These are phyloP conservation scores for Trypanosomatidae sp. DNA, from an alignment of 208 protist genomes.

Conservation along the genomic window DNA sequence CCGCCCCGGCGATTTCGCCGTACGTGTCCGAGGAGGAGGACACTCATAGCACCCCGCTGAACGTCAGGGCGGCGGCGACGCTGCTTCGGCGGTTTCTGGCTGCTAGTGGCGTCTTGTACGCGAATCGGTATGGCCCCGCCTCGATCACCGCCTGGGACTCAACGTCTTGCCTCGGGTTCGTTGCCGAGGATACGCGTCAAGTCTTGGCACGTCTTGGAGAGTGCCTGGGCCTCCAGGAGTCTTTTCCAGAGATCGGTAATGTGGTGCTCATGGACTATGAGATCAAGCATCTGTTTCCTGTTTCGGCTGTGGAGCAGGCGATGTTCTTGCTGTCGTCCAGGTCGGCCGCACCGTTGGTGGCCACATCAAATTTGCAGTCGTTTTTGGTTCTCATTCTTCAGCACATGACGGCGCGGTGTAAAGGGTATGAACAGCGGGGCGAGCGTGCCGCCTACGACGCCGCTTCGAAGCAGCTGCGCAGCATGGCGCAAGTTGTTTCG, in stretches of 20 bases:
- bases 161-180: conserved; percentile 3
- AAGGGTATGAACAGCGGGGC: conserved; percentile 23
- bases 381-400: conserved; percentile 27
- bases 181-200: conserved; percentile 26
- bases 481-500: conserved; percentile 14
- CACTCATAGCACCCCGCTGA: conserved; percentile 4
- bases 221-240: conserved; percentile 38
- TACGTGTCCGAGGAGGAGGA: conserved; percentile 26
- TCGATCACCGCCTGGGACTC: background rate
- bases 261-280: conserved; percentile 62
- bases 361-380: conserved; percentile 21
- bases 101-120: conserved; percentile 12
- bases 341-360: conserved; percentile 45
- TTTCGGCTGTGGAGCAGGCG: conserved; percentile 29
- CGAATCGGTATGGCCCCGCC: conserved; percentile 1
- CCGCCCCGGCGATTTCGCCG: conserved; percentile 1
- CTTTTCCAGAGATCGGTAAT: conserved; percentile 37
- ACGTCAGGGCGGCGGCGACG: conserved; percentile 9
- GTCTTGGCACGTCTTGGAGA: conserved; percentile 22
- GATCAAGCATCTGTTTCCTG: conserved; percentile 44
- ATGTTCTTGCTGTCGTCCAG: conserved; percentile 40
- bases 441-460: conserved; percentile 36
- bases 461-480: conserved; percentile 32
- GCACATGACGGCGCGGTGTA: conserved; percentile 29
- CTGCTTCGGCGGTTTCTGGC: conserved; percentile 30